Conservation (phyloP, 805 yeast genomes). For the Starmerella geochares region DNA sequence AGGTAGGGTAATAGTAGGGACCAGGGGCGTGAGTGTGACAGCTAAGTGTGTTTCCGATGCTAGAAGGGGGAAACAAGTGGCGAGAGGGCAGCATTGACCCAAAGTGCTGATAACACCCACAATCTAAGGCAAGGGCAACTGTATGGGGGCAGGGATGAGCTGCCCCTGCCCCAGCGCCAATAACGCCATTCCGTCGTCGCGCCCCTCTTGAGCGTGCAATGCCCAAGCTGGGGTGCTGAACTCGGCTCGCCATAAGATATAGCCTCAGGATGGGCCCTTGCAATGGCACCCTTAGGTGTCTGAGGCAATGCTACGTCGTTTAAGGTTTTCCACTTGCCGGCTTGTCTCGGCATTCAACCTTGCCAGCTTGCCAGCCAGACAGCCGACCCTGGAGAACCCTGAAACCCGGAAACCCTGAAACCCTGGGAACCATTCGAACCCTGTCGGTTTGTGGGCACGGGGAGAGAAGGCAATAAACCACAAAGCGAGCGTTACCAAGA, state of each 20-base stretch:
- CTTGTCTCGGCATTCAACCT: no score
- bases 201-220: neutral
- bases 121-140: neutral
- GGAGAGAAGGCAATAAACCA: neutral
- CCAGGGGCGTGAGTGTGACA: no score
- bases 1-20: no score
- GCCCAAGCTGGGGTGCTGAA: neutral
- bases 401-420: no score
- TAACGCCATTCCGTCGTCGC: slow-evolving; percentile 2
- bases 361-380: no score
- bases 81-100: neutral
- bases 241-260: no score
- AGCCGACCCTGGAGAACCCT: no score
- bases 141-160: neutral
- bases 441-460: neutral
- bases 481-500: neutral
- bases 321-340: no score
- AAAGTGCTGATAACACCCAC: slow-evolving; percentile 2
- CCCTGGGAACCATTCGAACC: neutral
- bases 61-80: neutral
- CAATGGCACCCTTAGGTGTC: neutral
- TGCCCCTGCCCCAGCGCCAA: neutral
- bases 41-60: neutral
- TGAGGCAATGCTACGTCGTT: no score
- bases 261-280: no score